Conservation (phyloP, 768 basidiomycete species). For the Tulasnella sp. region DNA sequence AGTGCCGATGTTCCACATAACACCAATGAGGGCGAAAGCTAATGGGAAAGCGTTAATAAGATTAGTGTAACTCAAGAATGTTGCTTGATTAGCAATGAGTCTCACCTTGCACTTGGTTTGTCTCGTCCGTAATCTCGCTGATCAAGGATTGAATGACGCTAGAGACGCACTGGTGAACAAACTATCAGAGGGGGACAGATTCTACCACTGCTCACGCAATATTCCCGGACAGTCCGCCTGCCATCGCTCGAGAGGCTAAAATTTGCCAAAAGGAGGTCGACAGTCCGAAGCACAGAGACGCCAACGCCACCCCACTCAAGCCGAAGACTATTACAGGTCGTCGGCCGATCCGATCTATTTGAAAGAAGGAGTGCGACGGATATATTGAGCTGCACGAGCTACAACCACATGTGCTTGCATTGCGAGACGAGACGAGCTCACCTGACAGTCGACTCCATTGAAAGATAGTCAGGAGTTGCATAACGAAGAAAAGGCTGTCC, state of each 20-base stretch:
- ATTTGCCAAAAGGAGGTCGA: conserved; percentile 1
- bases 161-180: not conserved
- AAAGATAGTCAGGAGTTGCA: conserved; percentile 17
- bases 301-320: conserved; percentile 11
- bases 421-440: no score
- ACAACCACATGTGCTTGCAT: no score
- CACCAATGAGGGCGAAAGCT: not conserved
- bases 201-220: not conserved
- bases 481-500: conserved; percentile 17
- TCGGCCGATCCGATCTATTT: conserved; percentile 21
- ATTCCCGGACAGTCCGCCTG: conserved; percentile 14
- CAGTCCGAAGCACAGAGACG: conserved; percentile 15
- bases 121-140: conserved; percentile 52
- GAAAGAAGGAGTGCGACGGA: no score
- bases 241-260: not conserved
- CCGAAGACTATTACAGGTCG: conserved; percentile 21
- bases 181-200: not conserved
- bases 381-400: no score
- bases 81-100: not conserved
- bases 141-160: conserved; percentile 42
- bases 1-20: conserved; percentile 4
- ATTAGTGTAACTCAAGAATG: not conserved
- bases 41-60: not conserved
- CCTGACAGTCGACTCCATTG: conserved; percentile 19
- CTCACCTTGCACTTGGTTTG: conserved; percentile 40